Percentiles rank a stretch among this genome's conserved stretches.
These are phyloP conservation scores for Colletotrichum salicis DNA, from an alignment of 2,329 filamentous ascomycete genomes.

Conservation along the genomic window DNA sequence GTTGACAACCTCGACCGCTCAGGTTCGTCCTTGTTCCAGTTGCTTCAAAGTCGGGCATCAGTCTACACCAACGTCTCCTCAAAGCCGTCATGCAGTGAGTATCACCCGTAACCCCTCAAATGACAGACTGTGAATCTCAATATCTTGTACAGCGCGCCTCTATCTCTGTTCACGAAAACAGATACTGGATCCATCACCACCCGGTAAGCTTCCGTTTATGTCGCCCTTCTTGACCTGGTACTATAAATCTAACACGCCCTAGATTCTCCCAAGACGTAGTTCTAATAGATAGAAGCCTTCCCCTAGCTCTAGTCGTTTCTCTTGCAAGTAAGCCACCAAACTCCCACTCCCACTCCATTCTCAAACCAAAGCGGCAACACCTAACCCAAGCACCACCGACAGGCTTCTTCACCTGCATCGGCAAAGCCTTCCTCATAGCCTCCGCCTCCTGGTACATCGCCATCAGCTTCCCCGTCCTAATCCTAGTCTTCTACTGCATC, in stretches of 20 bases:
- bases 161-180: conserved; percentile 35
- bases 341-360: not conserved
- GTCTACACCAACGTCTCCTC: conserved; percentile 29
- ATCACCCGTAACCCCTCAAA: too few relatives aligned
- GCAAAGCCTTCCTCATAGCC: conserved; percentile 52
- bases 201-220: conserved; percentile 34
- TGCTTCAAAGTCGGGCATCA: conserved; percentile 29
- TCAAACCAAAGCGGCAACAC: not conserved
- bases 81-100: conserved; percentile 30
- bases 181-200: conserved; percentile 40
- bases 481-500: conserved; percentile 43
- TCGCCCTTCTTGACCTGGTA: not conserved
- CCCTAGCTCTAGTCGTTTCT: conserved; percentile 38
- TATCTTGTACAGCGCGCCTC: conserved; percentile 21
- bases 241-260: not conserved
- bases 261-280: conserved; percentile 41
- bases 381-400: not conserved
- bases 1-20: not conserved
- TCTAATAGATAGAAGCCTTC: conserved; percentile 40
- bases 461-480: conserved; percentile 45
- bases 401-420: conserved; percentile 41
- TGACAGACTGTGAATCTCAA: not conserved
- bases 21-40: conserved; percentile 32
- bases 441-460: conserved; percentile 52
- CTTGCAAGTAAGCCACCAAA: conserved; percentile 26